These are phyloP conservation scores for Colletotrichum brevisporum DNA, from an alignment of 2,329 filamentous ascomycete genomes.

Conservation along the genomic window DNA sequence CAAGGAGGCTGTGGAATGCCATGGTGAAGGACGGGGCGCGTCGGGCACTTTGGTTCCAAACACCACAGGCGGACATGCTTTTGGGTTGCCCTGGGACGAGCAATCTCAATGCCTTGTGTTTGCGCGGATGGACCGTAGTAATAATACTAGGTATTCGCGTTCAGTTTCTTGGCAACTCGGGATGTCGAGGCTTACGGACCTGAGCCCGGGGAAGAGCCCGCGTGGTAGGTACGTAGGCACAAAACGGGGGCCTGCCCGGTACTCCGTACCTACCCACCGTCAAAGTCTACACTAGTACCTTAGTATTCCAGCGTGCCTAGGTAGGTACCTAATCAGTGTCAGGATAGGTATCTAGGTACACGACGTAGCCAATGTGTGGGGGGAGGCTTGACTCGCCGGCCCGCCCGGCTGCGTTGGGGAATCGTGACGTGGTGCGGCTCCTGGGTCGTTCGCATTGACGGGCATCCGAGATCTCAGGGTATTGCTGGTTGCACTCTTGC, in stretches of 20 bases:
- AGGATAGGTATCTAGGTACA: no score
- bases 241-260: no score
- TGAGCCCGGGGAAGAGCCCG: not conserved
- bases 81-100: slow-evolving; percentile 3
- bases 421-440: slow-evolving; percentile 26
- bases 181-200: slow-evolving; percentile 18
- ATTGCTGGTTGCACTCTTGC: slow-evolving; percentile 18
- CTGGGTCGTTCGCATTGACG: slow-evolving; percentile 30
- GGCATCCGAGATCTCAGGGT: slow-evolving; percentile 32
- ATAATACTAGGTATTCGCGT: not conserved
- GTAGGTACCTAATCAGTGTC: no score
- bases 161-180: not conserved
- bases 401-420: not conserved
- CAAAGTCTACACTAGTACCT: no score
- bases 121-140: not conserved
- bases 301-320: no score
- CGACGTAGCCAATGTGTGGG: no score
- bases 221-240: no score
- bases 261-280: no score
- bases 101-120: slow-evolving; percentile 9
- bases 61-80: not conserved
- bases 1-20: slow-evolving; percentile 1
- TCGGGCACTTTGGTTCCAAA: not conserved
- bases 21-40: not conserved
- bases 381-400: slow-evolving; percentile 22